A percentile compares a stretch with the other conserved stretches of the same genome.
Conservation (phyloP, 495 filamentous ascomycete genomes). For the Penicillium chermesinum region DNA sequence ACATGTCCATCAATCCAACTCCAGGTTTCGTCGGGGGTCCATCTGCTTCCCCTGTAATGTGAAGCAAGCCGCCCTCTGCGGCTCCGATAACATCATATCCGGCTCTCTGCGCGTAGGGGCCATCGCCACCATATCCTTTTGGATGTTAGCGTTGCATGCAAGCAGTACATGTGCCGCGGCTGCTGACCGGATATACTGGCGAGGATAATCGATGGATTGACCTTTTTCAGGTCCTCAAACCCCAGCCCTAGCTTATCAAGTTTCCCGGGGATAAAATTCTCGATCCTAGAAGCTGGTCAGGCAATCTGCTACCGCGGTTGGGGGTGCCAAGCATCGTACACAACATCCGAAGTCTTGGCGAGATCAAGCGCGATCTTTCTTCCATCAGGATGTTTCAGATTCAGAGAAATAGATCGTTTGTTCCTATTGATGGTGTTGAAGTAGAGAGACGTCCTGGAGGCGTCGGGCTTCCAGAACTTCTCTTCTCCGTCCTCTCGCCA, state of each 20-base stretch:
- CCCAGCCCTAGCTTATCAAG: constrained; percentile 76
- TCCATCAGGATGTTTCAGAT: constrained; percentile 68
- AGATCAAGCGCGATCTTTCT: constrained; percentile 70
- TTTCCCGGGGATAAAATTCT: constrained; percentile 83
- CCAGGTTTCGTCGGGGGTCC: constrained; percentile 87
- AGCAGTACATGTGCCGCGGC: too few relatives aligned
- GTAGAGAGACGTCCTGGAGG: constrained; percentile 16
- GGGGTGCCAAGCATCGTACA: constrained; percentile 26
- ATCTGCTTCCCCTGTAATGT: constrained; percentile 77
- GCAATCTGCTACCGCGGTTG: neutral
- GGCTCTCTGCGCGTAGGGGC: constrained; percentile 72
- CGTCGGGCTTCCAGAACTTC: constrained; percentile 16
- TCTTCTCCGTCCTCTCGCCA: constrained; percentile 18
- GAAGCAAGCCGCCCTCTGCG: constrained; percentile 87
- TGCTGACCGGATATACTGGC: constrained; percentile 25
- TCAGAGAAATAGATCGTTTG: constrained; percentile 80
- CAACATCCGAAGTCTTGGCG: constrained; percentile 67
- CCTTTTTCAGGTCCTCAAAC: constrained; percentile 58
- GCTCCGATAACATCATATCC: constrained; percentile 96
- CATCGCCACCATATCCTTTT: constrained; percentile 71
- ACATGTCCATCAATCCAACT: constrained; percentile 83
- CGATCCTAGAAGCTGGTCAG: constrained; percentile 43
- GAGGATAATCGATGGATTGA: constrained; percentile 56
- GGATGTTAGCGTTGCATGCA: neutral
- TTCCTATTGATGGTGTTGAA: constrained; percentile 63